Base-by-base conservation (phyloP, 345 rosid species). In the Boechera divaricarpa region DNA sequence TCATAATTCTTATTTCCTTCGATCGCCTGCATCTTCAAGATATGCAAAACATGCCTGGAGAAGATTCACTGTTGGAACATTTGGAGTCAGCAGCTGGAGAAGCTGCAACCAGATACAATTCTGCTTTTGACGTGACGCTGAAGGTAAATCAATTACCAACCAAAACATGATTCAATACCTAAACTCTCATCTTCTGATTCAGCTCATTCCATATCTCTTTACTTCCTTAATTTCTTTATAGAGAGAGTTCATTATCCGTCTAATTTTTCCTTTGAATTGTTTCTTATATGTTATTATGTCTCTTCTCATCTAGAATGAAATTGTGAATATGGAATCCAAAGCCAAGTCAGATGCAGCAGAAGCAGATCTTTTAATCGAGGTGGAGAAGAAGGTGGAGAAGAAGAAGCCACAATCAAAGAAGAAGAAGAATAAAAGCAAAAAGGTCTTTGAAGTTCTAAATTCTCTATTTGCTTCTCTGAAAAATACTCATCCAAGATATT, bases 71-170 rank as follows among this genome's bases (percentile, higher is more conserved):
- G 60, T 42, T 31, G 9, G 62, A 5, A 38, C 41, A 38, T 47
- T 36, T 35, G 60, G 73, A 75, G 32, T 21, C 79, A 38, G 42
- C 42, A 5, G 35, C 16, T 11, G 67, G 52, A 58, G 67, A 11
- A 67, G 60, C 31, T 75, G 52, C 13, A 44, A 11, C n/a, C 8
- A 45, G 31, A 66, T 75, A 67, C 56, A 56, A 33, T 57, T 55
- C 78, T 2, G 78, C 51, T 66, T 28, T 75, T 36, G 79, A 58
- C 67, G 67, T 58, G 73, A 67, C 52, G 4, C 60, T 75, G 16
- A 75, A 75, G 79, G 79, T 75, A 16, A 45, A 54, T 57, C 54
- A 54, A 26, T 44, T 35, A 42, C 45, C 24, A 53, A 54, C 39
- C 2, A 32, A 55, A 44, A 72, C 18, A 70, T 5, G 29, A 70